Percentiles rank a stretch among this genome's conserved stretches.
These are phyloP conservation scores for Cystofilobasidium capitatum DNA, from an alignment of 768 basidiomycete species.

Conservation along the genomic window DNA sequence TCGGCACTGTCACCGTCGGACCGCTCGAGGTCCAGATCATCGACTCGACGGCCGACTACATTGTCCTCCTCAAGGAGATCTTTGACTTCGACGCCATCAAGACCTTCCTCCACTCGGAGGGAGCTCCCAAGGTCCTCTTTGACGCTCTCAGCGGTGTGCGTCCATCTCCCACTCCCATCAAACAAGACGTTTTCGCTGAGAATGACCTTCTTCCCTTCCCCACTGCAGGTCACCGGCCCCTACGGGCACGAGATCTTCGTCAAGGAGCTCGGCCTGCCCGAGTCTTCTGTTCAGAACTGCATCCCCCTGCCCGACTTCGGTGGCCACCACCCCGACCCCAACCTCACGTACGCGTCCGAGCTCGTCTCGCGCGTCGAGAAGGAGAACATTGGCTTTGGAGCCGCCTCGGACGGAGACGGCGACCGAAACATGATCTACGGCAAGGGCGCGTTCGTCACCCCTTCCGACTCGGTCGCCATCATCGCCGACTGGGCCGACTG, in stretches of 20 bases:
- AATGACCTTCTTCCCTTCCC: background rate
- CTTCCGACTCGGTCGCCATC: conserved; percentile 94
- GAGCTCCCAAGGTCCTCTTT: conserved; percentile 62
- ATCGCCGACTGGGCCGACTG: conserved; percentile 81
- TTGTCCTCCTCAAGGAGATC: conserved; percentile 69
- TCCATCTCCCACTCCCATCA: background rate
- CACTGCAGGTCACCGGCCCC: conserved; percentile 63
- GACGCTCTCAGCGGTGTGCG: conserved; percentile 79
- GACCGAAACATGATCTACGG: conserved; percentile 99
- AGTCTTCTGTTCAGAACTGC: conserved; percentile 79
- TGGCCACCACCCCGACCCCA: conserved; percentile 95
- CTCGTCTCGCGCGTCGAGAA: conserved; percentile 87
- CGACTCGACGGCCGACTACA: conserved; percentile 85
- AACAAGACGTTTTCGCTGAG: background rate
- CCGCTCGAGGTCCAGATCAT: conserved; percentile 79
- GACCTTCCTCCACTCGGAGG: conserved; percentile 61
- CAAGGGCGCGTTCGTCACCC: conserved; percentile 93
- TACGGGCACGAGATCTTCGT: conserved; percentile 85
- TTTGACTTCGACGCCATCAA: conserved; percentile 93
- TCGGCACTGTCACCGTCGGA: conserved; percentile 69
- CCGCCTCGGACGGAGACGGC: conserved; percentile 94
- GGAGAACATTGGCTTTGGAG: conserved; percentile 79
- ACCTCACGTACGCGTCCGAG: conserved; percentile 89
- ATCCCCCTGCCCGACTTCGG: conserved; percentile 89
- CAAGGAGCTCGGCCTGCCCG: conserved; percentile 66